Conservation (phyloP, 2,329 filamentous ascomycete species). For the Ascochyta rabiei region DNA sequence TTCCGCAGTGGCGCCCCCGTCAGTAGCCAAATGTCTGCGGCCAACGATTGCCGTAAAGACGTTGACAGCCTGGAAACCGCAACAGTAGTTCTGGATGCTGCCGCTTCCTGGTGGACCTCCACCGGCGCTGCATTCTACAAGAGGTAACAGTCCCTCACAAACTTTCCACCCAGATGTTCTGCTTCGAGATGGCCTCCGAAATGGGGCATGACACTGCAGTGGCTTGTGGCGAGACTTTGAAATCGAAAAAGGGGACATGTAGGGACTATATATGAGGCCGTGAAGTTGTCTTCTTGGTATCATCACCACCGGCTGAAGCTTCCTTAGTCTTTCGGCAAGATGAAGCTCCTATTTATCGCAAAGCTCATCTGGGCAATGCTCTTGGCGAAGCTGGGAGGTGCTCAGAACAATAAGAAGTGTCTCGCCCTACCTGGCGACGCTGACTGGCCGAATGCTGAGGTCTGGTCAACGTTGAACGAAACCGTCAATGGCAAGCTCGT, state of each 20-base stretch:
- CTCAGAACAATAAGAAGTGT: conserved; percentile 14
- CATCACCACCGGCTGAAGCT: conserved; percentile 4
- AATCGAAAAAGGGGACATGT: conserved; percentile 6
- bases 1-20: conserved; percentile 1
- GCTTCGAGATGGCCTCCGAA: conserved; percentile 13
- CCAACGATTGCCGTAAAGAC: conserved; percentile 5
- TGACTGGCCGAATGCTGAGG: conserved; percentile 43
- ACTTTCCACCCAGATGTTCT: conserved; percentile 2
- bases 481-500: conserved; percentile 49
- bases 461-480: conserved; percentile 46
- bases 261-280: conserved; percentile 11
- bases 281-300: conserved; percentile 3
- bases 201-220: conserved; percentile 7
- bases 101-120: conserved; percentile 10
- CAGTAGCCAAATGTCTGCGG: not conserved
- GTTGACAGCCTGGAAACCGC: not conserved
- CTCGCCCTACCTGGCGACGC: conserved; percentile 38
- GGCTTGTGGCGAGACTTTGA: conserved; percentile 8
- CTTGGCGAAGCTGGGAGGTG: conserved; percentile 7
- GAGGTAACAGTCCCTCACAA: conserved; percentile 12
- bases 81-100: not conserved
- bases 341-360: conserved; percentile 18
- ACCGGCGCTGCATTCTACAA: conserved; percentile 15
- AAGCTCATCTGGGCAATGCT: conserved; percentile 17
- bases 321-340: conserved; percentile 4